Evolutionary conservation across 2,329 filamentous ascomycete species (phyloP).

Genomic region (Lecanicillium sp.): DNA sequence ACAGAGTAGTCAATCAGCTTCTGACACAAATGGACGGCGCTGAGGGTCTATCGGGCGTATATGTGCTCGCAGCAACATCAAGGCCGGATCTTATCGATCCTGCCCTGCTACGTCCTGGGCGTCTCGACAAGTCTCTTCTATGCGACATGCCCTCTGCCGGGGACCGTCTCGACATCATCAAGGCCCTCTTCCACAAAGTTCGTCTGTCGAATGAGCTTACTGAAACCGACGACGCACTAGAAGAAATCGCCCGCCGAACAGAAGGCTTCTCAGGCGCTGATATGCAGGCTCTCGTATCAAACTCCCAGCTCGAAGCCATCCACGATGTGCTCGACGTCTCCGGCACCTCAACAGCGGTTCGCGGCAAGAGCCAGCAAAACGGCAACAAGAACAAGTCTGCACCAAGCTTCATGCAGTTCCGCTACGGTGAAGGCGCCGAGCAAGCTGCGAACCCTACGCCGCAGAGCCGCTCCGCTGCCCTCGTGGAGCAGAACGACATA

Average conservation of each 20-base stretch:
- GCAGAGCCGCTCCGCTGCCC: slow-evolving; percentile 41
- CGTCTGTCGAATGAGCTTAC: slow-evolving; percentile 61
- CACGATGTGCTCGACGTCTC: slow-evolving; percentile 69
- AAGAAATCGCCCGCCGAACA: slow-evolving; percentile 70
- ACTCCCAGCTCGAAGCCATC: slow-evolving; percentile 93
- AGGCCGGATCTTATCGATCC: slow-evolving; percentile 94
- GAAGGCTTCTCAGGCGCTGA: slow-evolving; percentile 93
- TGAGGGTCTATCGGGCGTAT: slow-evolving; percentile 88
- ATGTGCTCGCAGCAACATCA: slow-evolving; percentile 89
- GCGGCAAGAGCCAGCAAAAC: slow-evolving; percentile 26
- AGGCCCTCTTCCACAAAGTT: slow-evolving; percentile 74
- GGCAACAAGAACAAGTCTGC: slow-evolving; percentile 19
- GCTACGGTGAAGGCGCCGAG: slow-evolving; percentile 57
- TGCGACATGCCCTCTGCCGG: slow-evolving; percentile 78
- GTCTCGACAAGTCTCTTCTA: slow-evolving; percentile 85
- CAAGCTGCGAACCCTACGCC: slow-evolving; percentile 31
- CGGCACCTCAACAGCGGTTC: slow-evolving; percentile 27
- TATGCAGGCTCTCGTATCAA: slow-evolving; percentile 89
- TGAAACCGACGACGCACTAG: slow-evolving; percentile 45
- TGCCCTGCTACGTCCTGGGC: slow-evolving; percentile 80
- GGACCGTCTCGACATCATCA: slow-evolving; percentile 83
- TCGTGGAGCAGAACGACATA: slow-evolving; percentile 73
- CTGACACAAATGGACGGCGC: slow-evolving; percentile 98
- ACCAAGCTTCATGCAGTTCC: slow-evolving; percentile 71
- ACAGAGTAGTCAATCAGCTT: slow-evolving; percentile 95